Evolutionary conservation across 1,139 yeast species (phyloP).

Genomic region (Yamadazyma spencermartinsiae): DNA sequence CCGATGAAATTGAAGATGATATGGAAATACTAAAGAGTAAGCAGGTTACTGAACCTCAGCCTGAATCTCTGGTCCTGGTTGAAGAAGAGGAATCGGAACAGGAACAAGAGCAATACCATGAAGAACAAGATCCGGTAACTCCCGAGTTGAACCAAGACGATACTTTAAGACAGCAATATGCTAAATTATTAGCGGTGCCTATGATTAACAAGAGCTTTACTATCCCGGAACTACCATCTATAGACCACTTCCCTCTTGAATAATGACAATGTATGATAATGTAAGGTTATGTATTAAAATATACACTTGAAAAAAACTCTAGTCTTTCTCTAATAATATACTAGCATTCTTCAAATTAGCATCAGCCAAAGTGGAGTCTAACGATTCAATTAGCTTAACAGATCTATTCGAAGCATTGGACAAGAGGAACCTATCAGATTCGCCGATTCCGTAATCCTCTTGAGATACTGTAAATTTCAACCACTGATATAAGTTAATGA

Average conservation of each 20-base stretch:
- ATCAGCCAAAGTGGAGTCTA: slow-evolving; percentile 63
- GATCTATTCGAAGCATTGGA: slow-evolving; percentile 69
- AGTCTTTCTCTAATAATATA: slow-evolving; percentile 62
- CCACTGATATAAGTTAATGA: slow-evolving; percentile 39
- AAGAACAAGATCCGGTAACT: slow-evolving; percentile 7
- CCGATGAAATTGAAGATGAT: slow-evolving; percentile 24
- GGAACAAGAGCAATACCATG: background rate
- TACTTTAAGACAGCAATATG: slow-evolving; percentile 7
- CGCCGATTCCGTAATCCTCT: slow-evolving; percentile 50
- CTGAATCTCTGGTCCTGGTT: slow-evolving; percentile 1
- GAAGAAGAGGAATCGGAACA: slow-evolving; percentile 7
- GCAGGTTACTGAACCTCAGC: slow-evolving; percentile 5
- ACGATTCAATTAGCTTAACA: slow-evolving; percentile 59
- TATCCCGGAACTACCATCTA: slow-evolving; percentile 10
- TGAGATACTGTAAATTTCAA: slow-evolving; percentile 56
- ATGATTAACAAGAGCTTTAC: slow-evolving; percentile 2
- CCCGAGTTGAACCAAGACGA: slow-evolving; percentile 4
- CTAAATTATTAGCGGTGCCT: slow-evolving; percentile 7
- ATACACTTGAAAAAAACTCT: slow-evolving; percentile 1
- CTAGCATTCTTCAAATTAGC: slow-evolving; percentile 84
- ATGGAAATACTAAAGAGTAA: slow-evolving; percentile 13
- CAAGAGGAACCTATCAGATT: slow-evolving; percentile 41
- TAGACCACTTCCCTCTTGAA: slow-evolving; percentile 8
- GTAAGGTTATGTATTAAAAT: background rate
- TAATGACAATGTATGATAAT: background rate